Percentiles rank a stretch among this genome's conserved stretches.
Conservation (phyloP, 148 eudicot genomes). For the Persicaria tinctoria region DNA sequence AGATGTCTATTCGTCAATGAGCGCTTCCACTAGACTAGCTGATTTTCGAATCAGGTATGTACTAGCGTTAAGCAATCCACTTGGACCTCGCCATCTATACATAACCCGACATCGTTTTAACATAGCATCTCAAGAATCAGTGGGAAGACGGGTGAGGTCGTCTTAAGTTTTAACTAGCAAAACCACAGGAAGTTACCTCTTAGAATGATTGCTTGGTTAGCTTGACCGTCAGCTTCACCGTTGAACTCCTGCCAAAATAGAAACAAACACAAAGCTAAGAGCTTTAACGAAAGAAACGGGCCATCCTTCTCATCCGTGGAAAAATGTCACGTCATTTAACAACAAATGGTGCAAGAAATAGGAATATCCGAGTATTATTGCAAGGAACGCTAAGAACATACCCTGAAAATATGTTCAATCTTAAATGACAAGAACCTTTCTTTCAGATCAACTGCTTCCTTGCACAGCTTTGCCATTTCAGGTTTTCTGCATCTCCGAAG, state of each 20-base stretch:
- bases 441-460: conserved; percentile 57
- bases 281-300: too few relatives aligned
- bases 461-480: conserved; percentile 73
- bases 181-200: conserved; percentile 27
- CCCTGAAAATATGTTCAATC: conserved; percentile 69
- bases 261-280: background rate
- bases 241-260: conserved; percentile 47
- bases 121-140: background rate
- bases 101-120: conserved; percentile 3
- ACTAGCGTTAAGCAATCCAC: conserved; percentile 18
- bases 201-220: conserved; percentile 51
- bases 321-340: background rate
- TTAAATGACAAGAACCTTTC: conserved; percentile 49
- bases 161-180: background rate
- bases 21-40: background rate
- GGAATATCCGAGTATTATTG: background rate
- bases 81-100: conserved; percentile 45
- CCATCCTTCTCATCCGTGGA: background rate
- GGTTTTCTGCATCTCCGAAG: conserved; percentile 67
- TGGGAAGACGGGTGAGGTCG: background rate
- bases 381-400: conserved; percentile 14
- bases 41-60: background rate
- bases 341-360: background rate
- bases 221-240: conserved; percentile 74
- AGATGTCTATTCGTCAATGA: too few relatives aligned